These are phyloP conservation scores for Nakazawaea siamensis DNA, from an alignment of 805 yeast species.

Conservation along the genomic window DNA sequence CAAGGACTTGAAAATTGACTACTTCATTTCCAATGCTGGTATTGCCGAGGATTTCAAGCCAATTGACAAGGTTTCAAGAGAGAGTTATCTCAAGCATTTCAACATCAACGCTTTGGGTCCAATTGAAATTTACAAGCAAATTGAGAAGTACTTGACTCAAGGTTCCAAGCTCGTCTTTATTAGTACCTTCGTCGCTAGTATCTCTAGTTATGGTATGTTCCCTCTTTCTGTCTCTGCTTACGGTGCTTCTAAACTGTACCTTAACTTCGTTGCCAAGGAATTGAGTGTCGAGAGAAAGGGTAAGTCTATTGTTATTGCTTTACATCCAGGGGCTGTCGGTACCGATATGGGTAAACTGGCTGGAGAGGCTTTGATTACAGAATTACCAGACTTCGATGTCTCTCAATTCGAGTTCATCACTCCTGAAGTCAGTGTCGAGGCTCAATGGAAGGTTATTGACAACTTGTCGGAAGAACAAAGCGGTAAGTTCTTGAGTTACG, in stretches of 20 bases:
- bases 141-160: slow-evolving; percentile 16
- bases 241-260: slow-evolving; percentile 28
- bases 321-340: slow-evolving; percentile 29
- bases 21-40: too few relatives aligned
- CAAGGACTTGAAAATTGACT: too few relatives aligned
- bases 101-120: slow-evolving; percentile 20
- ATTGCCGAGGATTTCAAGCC: too few relatives aligned
- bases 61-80: neutral
- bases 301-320: slow-evolving; percentile 16
- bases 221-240: slow-evolving; percentile 20
- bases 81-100: slow-evolving; percentile 12
- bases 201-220: slow-evolving; percentile 9
- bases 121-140: slow-evolving; percentile 12
- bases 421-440: slow-evolving; percentile 12
- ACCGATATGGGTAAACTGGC: slow-evolving; percentile 21
- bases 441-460: slow-evolving; percentile 10
- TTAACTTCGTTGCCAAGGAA: slow-evolving; percentile 22
- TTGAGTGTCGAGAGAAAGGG: slow-evolving; percentile 18
- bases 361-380: neutral
- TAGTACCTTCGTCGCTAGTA: slow-evolving; percentile 19
- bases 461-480: slow-evolving; percentile 5
- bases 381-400: neutral
- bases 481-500: slow-evolving; percentile 14
- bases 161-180: slow-evolving; percentile 15
- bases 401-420: slow-evolving; percentile 6